Percentiles rank a stretch among this genome's conserved stretches.
phyloP scores from a whole-genome alignment of 352 stramenopile genomes.

The Pythium coloratum region DNA sequence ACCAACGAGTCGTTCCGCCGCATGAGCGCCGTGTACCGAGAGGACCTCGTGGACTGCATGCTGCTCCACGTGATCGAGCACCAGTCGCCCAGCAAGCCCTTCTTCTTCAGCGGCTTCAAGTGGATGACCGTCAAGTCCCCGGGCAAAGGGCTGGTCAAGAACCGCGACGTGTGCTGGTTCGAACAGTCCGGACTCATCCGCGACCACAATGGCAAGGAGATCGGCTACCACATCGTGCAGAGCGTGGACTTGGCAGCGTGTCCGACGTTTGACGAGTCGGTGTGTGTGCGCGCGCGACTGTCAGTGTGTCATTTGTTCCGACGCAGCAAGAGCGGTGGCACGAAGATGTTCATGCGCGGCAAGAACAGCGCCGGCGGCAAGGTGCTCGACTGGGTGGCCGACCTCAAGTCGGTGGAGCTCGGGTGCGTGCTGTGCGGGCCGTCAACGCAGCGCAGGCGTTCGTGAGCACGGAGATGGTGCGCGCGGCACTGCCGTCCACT shows the following conservation, averaged over 20 bases:
- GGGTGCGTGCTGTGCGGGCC: constrained; percentile 66
- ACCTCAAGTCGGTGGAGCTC: constrained; percentile 72
- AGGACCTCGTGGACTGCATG: constrained; percentile 77
- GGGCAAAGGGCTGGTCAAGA: constrained; percentile 72
- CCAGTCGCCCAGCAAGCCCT: constrained; percentile 47
- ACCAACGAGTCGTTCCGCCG: constrained; percentile 66
- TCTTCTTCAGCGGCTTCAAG: constrained; percentile 80
- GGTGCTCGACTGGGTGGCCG: constrained; percentile 68
- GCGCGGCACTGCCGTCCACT: constrained; percentile 36
- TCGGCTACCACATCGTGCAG: constrained; percentile 76
- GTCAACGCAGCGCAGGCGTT: constrained; percentile 49
- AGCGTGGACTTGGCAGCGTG: constrained; percentile 72
- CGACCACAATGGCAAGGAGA: constrained; percentile 76
- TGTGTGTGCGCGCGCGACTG: constrained; percentile 70
- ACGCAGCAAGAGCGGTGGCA: constrained; percentile 69
- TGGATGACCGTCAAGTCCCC: constrained; percentile 78
- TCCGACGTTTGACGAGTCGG: constrained; percentile 45
- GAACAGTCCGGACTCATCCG: constrained; percentile 67
- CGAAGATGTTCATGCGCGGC: constrained; percentile 78
- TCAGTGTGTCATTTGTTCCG: constrained; percentile 78
- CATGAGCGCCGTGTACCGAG: constrained; percentile 71
- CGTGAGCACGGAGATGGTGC: constrained; percentile 58
- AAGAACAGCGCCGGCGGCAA: constrained; percentile 71
- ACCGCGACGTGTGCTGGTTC: constrained; percentile 80
- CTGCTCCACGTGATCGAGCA: constrained; percentile 65